Evolutionary conservation across 257 asterid genomes (phyloP), one percentile per base, ranked within the genome.

Genomic region (Solanum sejunctum): DNA sequence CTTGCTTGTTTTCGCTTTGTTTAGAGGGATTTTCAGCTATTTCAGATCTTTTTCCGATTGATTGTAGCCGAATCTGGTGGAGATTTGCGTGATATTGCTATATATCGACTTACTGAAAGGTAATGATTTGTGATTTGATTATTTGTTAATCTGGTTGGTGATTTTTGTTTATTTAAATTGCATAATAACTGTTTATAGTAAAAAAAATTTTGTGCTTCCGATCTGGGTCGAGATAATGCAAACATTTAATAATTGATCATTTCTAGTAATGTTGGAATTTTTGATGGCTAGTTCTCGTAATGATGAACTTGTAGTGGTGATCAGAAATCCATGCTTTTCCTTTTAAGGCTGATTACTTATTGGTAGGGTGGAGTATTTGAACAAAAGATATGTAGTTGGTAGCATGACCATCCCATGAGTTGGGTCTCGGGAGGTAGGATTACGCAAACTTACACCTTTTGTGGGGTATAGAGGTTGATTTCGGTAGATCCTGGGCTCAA

Each of bases 1-100:
- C 8, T 70, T 20, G 85, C 57, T 56, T 86, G 70, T 84, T 58
- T 87, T 83, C 51, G 78, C 83, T 83, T 49, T 77, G 43, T 69
- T 83, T 69, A 57, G 52, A 47, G 54, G 66, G 15, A n/a, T 83
- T 49, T 83, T 83, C 82, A 51, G 61, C 63, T 75, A 15, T 75
- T 13, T 75, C 36, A 49, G 39, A 73, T 73, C 60, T 73, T 12
- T 21, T 73, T 73, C 55, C 41, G 8, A 47, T 41, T 49, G 4
- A 17, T 75, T 49, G 43, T 75, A 13, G 43, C 2, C 6, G 20
- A 77, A 51, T 51, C 61, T 77, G 82, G 47, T 49, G 63, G 81
- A 39, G 18, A 18, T 72, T 39, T 71, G 32, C 26, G 54, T 58
- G 28, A 58, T 58, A 20, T 73, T 70, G n/a, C 16, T 45, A 5